These are phyloP conservation scores for Trametes meyenii DNA, from an alignment of 768 basidiomycete species.

Conservation along the genomic window DNA sequence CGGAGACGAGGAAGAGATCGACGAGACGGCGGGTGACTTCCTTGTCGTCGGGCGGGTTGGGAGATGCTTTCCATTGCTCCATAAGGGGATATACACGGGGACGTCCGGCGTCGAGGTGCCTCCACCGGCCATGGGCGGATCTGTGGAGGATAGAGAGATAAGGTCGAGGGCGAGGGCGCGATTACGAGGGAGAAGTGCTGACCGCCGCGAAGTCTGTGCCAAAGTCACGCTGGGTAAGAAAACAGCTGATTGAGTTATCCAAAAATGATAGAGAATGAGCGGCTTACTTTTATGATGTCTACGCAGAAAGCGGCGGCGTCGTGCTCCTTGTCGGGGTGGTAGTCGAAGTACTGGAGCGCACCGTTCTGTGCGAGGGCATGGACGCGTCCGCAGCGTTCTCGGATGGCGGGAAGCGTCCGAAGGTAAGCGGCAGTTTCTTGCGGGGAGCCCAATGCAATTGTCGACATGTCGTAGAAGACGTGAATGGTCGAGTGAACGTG, in stretches of 20 bases:
- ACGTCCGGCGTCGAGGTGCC: conserved; percentile 76
- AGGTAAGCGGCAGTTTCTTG: conserved; percentile 52
- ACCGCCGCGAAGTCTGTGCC: conserved; percentile 67
- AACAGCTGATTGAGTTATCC: neutral
- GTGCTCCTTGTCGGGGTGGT: conserved; percentile 74
- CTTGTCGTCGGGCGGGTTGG: conserved; percentile 47
- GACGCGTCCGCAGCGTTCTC: conserved; percentile 81
- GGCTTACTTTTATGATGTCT: conserved; percentile 72
- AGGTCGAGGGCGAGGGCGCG: neutral
- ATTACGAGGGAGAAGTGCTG: conserved; percentile 29
- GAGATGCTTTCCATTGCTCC: conserved; percentile 51
- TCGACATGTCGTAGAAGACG: conserved; percentile 4
- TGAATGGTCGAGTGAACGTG: neutral
- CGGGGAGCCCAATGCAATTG: conserved; percentile 6
- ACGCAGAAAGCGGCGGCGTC: conserved; percentile 75
- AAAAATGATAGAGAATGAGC: neutral
- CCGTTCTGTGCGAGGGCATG: conserved; percentile 75
- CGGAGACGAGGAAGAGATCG: conserved; percentile 89
- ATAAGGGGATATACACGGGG: conserved; percentile 67
- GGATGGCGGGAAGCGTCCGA: conserved; percentile 85
- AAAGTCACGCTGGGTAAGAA: conserved; percentile 63
- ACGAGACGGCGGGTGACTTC: conserved; percentile 76
- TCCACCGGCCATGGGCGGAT: conserved; percentile 91
- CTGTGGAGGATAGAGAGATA: conserved; percentile 39
- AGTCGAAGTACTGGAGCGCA: conserved; percentile 83